Evolutionary conservation across 2,329 filamentous ascomycete genomes (phyloP).

Genomic region (Fusarium pilosicola): DNA sequence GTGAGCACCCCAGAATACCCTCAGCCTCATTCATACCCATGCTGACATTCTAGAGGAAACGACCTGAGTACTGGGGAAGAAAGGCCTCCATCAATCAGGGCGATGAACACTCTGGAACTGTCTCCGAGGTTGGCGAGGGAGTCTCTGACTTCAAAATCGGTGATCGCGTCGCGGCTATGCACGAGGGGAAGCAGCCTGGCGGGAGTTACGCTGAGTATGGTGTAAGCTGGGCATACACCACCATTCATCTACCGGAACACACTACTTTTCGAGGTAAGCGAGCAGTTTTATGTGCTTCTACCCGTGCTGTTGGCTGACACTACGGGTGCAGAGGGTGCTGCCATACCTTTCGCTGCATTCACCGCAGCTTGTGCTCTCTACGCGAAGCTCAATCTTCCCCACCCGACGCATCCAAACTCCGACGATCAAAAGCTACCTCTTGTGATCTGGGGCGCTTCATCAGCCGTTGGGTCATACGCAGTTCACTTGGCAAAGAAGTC

Average conservation of each 20-base stretch:
- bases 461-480: constrained; percentile 22
- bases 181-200: constrained; percentile 19
- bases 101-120: constrained; percentile 18
- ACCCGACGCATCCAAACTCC: background rate
- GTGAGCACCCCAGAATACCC: background rate
- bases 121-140: constrained; percentile 7
- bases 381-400: background rate
- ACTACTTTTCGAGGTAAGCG: constrained; percentile 9
- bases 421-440: background rate
- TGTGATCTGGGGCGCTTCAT: constrained; percentile 28
- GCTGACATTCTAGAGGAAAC: background rate
- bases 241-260: constrained; percentile 9
- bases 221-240: constrained; percentile 18
- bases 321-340: background rate
- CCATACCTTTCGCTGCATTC: constrained; percentile 10
- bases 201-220: constrained; percentile 32
- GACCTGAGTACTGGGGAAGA: constrained; percentile 23
- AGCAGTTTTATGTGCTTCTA: rapidly evolving
- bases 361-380: constrained; percentile 24
- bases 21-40: too few species aligned
- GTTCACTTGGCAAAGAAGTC: constrained; percentile 17
- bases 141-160: constrained; percentile 22
- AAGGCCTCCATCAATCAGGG: constrained; percentile 17
- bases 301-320: background rate
- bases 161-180: constrained; percentile 29